Base-by-base conservation (phyloP, 768 basidiomycete species). In the Amanita pseudoporphyria region DNA sequence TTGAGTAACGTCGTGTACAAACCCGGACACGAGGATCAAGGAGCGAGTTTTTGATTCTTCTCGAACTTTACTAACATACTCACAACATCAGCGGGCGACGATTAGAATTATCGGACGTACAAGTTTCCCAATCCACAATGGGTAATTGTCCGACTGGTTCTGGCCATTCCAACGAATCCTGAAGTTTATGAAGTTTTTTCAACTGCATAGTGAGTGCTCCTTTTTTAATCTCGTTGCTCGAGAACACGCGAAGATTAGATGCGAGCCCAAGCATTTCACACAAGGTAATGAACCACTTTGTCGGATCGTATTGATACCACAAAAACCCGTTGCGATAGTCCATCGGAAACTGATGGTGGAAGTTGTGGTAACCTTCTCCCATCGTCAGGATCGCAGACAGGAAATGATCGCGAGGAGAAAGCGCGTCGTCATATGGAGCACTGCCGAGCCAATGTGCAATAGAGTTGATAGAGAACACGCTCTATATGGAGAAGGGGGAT, bases 241-340 rank as follows among this genome's bases (percentile, higher is more conserved):
- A 89, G 68, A 96, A 96, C 32, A 78, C 73, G 57, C 84, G 82
- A 52, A 96, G 74, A 60, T 92, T 78, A 38, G 70, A 79, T n/a
- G 92, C 92, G 26, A 92, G 66, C 3, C 89, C 84, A 24, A 89
- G 43, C 42, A 61, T 53, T 18, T 71, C 73, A 57, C 81, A 83
- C 35, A 70, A 54, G 16, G 73, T 79, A 60, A 96, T 96, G 71
- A 96, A 93, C 93, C 92, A 94, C 68, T 95, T 93, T 3, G 92
- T 93, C 3, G 90, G 90, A 61, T 93, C 89, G 59, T 91, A 92
- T 63, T 93, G 90, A 59, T 84, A 86, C 84, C 83, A 87, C 16
- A 72, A 63, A 55, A 77, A 79, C 4, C 87, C 87, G 59, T 90
- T 90, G 40, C 88, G 71, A 67, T 80, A 86, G 60, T 87, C 85